A percentile compares a stretch with the other conserved stretches of the same genome.
Conservation (phyloP, 257 asterid species). For the Plantago major region DNA sequence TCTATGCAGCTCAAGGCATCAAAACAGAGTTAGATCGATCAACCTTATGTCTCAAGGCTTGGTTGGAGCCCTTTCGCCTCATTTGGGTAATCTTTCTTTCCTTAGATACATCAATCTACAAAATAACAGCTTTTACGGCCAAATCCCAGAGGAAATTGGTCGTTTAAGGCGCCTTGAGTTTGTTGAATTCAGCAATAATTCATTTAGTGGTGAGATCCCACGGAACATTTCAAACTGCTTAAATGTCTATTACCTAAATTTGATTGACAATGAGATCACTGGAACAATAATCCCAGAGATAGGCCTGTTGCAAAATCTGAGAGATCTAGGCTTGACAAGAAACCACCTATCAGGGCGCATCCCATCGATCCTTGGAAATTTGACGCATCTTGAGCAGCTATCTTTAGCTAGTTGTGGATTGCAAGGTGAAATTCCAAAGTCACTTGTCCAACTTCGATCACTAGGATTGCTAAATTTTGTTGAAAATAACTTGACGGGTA, state of each 20-base stretch:
- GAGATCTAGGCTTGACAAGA: constrained; percentile 20
- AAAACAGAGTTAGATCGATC: constrained; percentile 20
- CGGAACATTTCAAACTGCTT: constrained; percentile 27
- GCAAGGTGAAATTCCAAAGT: constrained; percentile 32
- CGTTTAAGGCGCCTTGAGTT: constrained; percentile 18
- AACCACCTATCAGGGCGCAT: constrained; percentile 32
- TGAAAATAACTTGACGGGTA: constrained; percentile 25
- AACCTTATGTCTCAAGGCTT: constrained; percentile 24
- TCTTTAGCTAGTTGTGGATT: constrained; percentile 21
- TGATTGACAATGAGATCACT: constrained; percentile 21
- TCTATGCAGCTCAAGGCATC: constrained; percentile 22
- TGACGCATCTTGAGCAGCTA: constrained; percentile 17
- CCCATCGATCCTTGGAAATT: constrained; percentile 31
- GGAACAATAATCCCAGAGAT: constrained; percentile 28
- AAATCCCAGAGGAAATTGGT: constrained; percentile 36
- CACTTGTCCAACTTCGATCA: constrained; percentile 21
- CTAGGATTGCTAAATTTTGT: constrained; percentile 19
- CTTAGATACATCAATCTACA: constrained; percentile 22
- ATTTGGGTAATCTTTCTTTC: constrained; percentile 38
- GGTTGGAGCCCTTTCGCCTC: constrained; percentile 32
- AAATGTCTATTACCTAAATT: constrained; percentile 19
- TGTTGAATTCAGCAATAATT: constrained; percentile 27
- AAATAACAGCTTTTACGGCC: constrained; percentile 25
- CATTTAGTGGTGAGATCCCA: constrained; percentile 38
- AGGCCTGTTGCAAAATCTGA: constrained; percentile 24